Conservation (phyloP, 2,329 filamentous ascomycete genomes). For the Leptographium galeiforme region DNA sequence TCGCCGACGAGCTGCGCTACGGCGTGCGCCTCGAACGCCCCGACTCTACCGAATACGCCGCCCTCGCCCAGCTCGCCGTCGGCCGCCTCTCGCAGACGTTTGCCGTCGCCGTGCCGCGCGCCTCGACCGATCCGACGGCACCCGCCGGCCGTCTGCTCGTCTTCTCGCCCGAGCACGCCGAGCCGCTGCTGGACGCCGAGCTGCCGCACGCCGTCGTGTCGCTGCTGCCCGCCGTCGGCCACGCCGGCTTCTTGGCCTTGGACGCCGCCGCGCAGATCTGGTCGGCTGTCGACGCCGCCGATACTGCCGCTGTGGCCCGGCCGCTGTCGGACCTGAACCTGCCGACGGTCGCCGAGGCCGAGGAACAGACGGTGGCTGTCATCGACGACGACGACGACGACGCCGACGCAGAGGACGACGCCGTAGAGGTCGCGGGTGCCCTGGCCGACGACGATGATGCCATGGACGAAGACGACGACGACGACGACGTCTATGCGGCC, state of each 20-base stretch:
- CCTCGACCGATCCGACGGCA: conserved; percentile 10
- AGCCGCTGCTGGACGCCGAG: conserved; percentile 44
- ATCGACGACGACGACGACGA: conserved; percentile 24
- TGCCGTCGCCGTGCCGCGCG: conserved; percentile 40
- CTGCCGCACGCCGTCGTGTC: conserved; percentile 49
- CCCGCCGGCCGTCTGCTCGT: conserved; percentile 46
- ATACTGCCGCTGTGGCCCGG: conserved; percentile 38
- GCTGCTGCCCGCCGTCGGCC: conserved; percentile 48
- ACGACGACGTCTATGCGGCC: conserved; percentile 34
- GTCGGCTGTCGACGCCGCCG: conserved; percentile 45
- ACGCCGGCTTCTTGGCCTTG: conserved; percentile 61
- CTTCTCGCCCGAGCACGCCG: conserved; percentile 44
- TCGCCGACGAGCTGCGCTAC: conserved; percentile 61
- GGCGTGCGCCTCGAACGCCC: conserved; percentile 50
- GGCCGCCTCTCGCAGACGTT: conserved; percentile 53
- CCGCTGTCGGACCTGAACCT: conserved; percentile 41
- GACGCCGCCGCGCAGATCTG: conserved; percentile 66
- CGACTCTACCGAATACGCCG: conserved; percentile 16
- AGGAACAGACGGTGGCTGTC: background rate
- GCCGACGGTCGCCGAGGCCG: conserved; percentile 13
- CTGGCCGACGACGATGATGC: conserved; percentile 17
- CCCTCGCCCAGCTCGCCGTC: conserved; percentile 56
- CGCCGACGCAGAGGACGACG: conserved; percentile 25
- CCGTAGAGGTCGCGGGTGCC: conserved; percentile 19
- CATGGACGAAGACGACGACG: conserved; percentile 13